phyloP scores from a whole-genome alignment of 2,329 filamentous ascomycete species.

The Tolypocladium guangdongense region DNA sequence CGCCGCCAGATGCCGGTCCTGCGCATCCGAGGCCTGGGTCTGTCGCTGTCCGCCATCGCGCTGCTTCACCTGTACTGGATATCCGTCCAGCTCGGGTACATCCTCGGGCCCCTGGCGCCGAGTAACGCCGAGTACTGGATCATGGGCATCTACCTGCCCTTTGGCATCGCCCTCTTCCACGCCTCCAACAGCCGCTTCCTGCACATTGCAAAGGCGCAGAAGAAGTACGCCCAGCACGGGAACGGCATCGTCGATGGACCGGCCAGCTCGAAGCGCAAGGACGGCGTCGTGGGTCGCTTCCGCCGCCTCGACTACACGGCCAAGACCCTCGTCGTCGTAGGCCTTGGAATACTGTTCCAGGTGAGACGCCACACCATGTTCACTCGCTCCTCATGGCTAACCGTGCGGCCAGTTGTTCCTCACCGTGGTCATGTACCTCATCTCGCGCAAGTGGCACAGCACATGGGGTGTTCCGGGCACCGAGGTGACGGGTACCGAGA shows the following conservation, averaged over 20 bases:
- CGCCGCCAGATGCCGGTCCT: constrained; percentile 25
- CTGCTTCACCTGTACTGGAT: constrained; percentile 31
- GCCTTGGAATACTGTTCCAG: constrained; percentile 44
- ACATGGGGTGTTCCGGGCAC: constrained; percentile 49
- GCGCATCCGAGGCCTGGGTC: constrained; percentile 25
- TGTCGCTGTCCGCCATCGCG: constrained; percentile 27
- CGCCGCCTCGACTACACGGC: constrained; percentile 28
- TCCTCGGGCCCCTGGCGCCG: constrained; percentile 26
- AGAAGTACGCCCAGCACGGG: constrained; percentile 11
- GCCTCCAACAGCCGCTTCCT: constrained; percentile 51
- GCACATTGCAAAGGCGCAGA: constrained; percentile 42
- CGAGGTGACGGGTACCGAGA: constrained; percentile 42
- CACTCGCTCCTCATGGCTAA: not conserved
- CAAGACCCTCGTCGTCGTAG: constrained; percentile 36
- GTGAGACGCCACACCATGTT: constrained; percentile 20
- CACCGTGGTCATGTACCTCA: constrained; percentile 46
- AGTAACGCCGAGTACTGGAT: constrained; percentile 49
- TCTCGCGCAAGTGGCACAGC: constrained; percentile 51
- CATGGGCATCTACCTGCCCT: constrained; percentile 53
- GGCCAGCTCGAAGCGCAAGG: constrained; percentile 7
- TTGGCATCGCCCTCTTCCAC: constrained; percentile 55
- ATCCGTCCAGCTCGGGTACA: constrained; percentile 25
- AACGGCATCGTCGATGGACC: not conserved
- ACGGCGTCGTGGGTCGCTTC: constrained; percentile 17
- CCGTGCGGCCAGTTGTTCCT: constrained; percentile 37